A percentile compares a stretch with the other conserved stretches of the same genome.
phyloP scores from a whole-genome alignment of 2,329 filamentous ascomycete genomes.

The Diaporthe destruens region DNA sequence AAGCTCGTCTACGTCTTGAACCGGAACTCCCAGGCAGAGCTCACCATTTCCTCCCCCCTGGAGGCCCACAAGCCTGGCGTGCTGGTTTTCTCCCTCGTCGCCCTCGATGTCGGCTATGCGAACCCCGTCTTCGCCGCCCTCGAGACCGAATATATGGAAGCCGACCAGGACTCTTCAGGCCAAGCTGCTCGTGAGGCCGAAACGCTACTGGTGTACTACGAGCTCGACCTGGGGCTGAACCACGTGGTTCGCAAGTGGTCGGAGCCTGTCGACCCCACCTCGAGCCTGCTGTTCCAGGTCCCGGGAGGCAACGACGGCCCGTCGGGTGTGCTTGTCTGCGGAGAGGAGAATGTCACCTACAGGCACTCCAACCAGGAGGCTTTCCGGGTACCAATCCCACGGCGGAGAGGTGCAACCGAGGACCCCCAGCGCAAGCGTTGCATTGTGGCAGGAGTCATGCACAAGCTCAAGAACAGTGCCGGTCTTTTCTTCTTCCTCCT shows the following conservation, averaged over 20 bases:
- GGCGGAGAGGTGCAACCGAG: constrained; percentile 87
- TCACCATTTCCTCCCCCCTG: constrained; percentile 96
- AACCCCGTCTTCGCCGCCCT: constrained; percentile 97
- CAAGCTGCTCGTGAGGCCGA: constrained; percentile 85
- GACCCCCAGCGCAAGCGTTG: constrained; percentile 90
- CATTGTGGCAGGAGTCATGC: constrained; percentile 94
- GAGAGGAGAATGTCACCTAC: constrained; percentile 95
- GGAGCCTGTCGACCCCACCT: constrained; percentile 89
- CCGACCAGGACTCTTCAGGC: constrained; percentile 90
- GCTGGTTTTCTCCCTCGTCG: constrained; percentile 87
- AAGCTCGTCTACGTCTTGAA: constrained; percentile 99
- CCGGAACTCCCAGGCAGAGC: constrained; percentile 91
- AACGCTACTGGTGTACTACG: constrained; percentile 95
- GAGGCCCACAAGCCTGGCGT: constrained; percentile 96
- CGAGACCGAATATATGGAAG: constrained; percentile 92
- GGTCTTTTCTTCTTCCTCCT: constrained; percentile 97
- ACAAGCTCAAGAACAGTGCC: constrained; percentile 85
- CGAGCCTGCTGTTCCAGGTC: constrained; percentile 93
- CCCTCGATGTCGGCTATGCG: constrained; percentile 94
- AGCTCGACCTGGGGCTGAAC: constrained; percentile 95
- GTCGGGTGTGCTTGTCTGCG: constrained; percentile 94
- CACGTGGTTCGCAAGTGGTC: constrained; percentile 98
- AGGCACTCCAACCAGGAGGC: constrained; percentile 95
- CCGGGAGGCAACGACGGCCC: constrained; percentile 94
- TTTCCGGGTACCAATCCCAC: constrained; percentile 89